Conservation (phyloP, 208 protist species). For the Trypanosoma mega region DNA sequence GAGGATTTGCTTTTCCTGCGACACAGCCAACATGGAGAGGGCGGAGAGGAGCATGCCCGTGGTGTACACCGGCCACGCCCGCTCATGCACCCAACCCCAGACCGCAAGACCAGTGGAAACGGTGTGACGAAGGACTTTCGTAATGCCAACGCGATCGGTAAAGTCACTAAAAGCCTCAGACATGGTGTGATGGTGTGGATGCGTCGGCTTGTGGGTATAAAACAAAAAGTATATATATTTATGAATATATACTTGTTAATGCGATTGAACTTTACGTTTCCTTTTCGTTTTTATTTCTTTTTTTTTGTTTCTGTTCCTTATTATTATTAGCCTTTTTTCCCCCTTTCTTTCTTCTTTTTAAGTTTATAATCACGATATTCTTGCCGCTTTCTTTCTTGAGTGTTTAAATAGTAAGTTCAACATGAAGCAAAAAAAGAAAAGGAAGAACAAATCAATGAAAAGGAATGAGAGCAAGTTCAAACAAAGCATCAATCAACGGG, state of each 20-base stretch:
- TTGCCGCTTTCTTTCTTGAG: too few species aligned
- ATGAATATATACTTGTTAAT: too few species aligned
- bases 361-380: too few species aligned
- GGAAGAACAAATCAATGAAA: not conserved
- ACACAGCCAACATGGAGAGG: constrained; percentile 68
- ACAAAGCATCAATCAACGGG: not conserved
- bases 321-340: too few species aligned
- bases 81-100: constrained; percentile 53
- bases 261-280: too few species aligned
- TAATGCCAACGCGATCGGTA: constrained; percentile 41
- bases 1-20: constrained; percentile 85
- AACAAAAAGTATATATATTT: not conserved
- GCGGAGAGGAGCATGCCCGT: constrained; percentile 68
- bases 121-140: constrained; percentile 29
- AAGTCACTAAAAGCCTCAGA: constrained; percentile 25
- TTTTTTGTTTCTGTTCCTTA: too few species aligned
- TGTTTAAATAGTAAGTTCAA: too few species aligned
- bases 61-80: constrained; percentile 82
- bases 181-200: constrained; percentile 7
- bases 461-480: not conserved
- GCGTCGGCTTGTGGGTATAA: constrained; percentile 4
- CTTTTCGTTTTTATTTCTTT: too few species aligned
- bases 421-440: constrained; percentile 9
- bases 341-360: too few species aligned
- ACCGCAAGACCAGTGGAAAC: constrained; percentile 30